Evolutionary conservation across 2,329 filamentous ascomycete genomes (phyloP).

Genomic region (Fusarium nelsonii): DNA sequence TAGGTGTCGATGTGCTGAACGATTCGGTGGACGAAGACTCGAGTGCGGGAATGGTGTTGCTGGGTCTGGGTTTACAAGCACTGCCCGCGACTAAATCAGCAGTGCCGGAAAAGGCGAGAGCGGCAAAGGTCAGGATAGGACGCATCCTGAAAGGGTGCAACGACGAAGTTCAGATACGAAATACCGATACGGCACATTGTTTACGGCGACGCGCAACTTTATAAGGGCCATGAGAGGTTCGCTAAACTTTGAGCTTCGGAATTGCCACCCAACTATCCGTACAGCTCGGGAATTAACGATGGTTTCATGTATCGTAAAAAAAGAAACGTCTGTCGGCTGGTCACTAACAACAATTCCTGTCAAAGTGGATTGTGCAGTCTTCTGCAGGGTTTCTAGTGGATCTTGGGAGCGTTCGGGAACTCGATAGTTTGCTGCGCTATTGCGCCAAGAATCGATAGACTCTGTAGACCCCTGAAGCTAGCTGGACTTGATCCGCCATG

Average conservation of each 20-base stretch:
- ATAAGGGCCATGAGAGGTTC: not conserved
- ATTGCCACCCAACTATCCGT: no score
- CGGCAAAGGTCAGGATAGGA: not conserved
- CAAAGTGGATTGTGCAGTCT: not conserved
- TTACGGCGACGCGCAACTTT: not conserved
- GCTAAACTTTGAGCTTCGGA: not conserved
- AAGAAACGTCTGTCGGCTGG: not conserved
- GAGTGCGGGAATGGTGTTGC: not conserved
- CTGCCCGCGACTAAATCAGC: not conserved
- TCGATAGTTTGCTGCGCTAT: slow-evolving; percentile 1
- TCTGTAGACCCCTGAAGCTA: not conserved
- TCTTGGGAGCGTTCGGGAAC: slow-evolving; percentile 8
- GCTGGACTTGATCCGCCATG: not conserved
- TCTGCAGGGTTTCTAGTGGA: not conserved
- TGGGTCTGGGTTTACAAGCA: slow-evolving; percentile 11
- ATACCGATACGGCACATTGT: no score
- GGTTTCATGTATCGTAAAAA: not conserved
- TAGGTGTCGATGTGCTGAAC: not conserved
- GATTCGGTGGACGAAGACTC: not conserved
- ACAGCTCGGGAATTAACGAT: not conserved
- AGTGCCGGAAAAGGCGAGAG: not conserved
- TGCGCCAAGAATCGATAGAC: slow-evolving; percentile 5
- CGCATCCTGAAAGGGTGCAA: not conserved
- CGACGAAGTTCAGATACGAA: not conserved
- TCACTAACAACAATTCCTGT: not conserved